phyloP scores from a whole-genome alignment of 345 rosid genomes.

The thale cress (Arabidopsis thaliana) region DNA sequence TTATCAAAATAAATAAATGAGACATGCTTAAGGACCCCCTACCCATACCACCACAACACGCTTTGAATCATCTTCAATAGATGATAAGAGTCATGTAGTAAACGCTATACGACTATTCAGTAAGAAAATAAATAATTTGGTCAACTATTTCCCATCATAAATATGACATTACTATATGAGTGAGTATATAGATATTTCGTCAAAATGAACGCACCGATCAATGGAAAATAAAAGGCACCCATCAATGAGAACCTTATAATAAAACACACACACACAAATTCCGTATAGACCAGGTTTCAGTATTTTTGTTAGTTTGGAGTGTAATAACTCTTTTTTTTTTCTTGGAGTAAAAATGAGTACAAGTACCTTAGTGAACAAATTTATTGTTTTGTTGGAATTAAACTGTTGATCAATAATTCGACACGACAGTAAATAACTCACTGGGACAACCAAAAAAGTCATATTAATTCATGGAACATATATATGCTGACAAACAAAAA shows the following conservation, averaged over 20 bases:
- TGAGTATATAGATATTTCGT: not conserved
- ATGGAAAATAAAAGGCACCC: not conserved
- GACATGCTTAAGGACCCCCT: conserved; percentile 23
- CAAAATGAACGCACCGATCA: conserved; percentile 9
- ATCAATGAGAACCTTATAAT: not conserved
- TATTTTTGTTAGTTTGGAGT: not conserved
- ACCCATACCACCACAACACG: conserved; percentile 9
- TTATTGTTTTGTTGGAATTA: not conserved
- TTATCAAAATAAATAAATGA: not conserved
- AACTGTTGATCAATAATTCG: not conserved
- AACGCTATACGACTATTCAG: conserved; percentile 12
- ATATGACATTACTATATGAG: conserved; percentile 13
- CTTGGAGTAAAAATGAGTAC: not conserved
- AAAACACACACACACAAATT: not conserved
- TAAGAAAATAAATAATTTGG: not conserved
- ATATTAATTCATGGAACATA: not conserved
- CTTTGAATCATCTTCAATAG: not conserved
- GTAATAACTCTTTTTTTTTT: not conserved
- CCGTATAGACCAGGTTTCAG: not conserved
- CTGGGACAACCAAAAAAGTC: not conserved
- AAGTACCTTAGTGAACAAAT: not conserved
- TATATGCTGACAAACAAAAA: not conserved
- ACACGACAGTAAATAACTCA: not conserved
- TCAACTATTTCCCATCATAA: conserved; percentile 8
- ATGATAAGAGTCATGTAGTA: conserved; percentile 18